Percentiles rank a stretch among this genome's conserved stretches.
phyloP scores from a whole-genome alignment of 345 rosid genomes.

The Eutrema yunnanense region DNA sequence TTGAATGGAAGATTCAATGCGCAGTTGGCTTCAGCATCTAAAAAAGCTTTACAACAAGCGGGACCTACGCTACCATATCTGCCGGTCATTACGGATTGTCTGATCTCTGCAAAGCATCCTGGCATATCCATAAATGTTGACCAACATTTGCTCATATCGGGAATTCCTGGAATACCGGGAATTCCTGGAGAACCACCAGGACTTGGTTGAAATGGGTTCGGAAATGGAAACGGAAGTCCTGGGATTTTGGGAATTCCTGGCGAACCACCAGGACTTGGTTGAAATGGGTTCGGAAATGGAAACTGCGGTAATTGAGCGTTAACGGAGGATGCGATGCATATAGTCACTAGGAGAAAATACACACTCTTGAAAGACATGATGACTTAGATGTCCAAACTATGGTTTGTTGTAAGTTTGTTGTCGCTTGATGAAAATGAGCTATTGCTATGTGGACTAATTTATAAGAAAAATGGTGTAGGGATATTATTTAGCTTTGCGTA shows the following conservation, averaged over 20 bases:
- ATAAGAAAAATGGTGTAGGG: neutral
- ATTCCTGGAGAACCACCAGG: neutral
- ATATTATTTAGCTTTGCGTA: too few species aligned
- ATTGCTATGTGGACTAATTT: neutral
- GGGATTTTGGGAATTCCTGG: neutral
- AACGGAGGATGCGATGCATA: neutral
- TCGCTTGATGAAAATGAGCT: neutral
- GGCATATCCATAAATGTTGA: neutral
- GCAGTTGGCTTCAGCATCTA: neutral
- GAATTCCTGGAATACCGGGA: too few species aligned
- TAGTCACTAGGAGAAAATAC: neutral
- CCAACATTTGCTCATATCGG: neutral
- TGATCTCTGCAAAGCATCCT: slow-evolving; percentile 3
- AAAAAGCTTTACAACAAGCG: slow-evolving; percentile 16
- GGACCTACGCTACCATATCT: neutral
- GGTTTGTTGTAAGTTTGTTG: neutral
- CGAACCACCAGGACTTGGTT: neutral
- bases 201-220: neutral
- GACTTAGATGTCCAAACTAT: neutral
- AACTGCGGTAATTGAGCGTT: neutral
- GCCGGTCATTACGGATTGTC: neutral
- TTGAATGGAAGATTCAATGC: too few species aligned
- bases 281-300: neutral
- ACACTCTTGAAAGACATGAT: neutral
- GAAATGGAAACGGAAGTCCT: neutral